Percentiles rank a stretch among this genome's conserved stretches.
Evolutionary conservation across 1,284 basidiomycete species (phyloP).

Genomic region (Ganoderma meredithae): DNA sequence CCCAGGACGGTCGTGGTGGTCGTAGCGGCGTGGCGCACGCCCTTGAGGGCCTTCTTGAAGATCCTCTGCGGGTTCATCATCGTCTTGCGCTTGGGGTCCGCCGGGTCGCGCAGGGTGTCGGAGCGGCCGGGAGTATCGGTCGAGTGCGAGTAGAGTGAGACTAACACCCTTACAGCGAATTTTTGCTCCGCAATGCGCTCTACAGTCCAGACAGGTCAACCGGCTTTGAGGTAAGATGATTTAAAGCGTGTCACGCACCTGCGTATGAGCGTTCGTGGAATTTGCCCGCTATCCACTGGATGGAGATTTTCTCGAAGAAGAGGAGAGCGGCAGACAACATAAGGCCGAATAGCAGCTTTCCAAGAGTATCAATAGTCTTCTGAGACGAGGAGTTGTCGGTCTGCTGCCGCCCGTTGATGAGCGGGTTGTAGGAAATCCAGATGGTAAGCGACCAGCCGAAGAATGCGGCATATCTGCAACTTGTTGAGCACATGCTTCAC

Average conservation of each 20-base stretch:
- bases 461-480: slow-evolving; percentile 71
- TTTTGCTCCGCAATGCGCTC: slow-evolving; percentile 89
- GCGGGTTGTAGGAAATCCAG: slow-evolving; percentile 75
- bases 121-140: slow-evolving; percentile 72
- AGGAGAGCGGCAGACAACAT: slow-evolving; percentile 78
- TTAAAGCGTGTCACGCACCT: slow-evolving; percentile 46
- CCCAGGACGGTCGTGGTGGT: slow-evolving; percentile 85
- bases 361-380: slow-evolving; percentile 54
- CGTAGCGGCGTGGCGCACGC: slow-evolving; percentile 76
- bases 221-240: too few relatives aligned
- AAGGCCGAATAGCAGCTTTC: slow-evolving; percentile 78
- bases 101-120: slow-evolving; percentile 64
- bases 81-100: slow-evolving; percentile 46
- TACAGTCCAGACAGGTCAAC: slow-evolving; percentile 34
- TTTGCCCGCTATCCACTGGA: slow-evolving; percentile 86
- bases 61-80: slow-evolving; percentile 64
- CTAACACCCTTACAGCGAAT: slow-evolving; percentile 77
- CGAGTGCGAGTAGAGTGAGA: slow-evolving; percentile 83
- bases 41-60: slow-evolving; percentile 78
- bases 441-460: slow-evolving; percentile 73
- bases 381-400: slow-evolving; percentile 32
- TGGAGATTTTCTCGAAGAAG: slow-evolving; percentile 84
- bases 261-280: slow-evolving; percentile 92
- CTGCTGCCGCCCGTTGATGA: slow-evolving; percentile 61
- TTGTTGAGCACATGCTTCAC: neutral